Conservation (phyloP, 306 rosid species). For the Ormosia semicastrata region DNA sequence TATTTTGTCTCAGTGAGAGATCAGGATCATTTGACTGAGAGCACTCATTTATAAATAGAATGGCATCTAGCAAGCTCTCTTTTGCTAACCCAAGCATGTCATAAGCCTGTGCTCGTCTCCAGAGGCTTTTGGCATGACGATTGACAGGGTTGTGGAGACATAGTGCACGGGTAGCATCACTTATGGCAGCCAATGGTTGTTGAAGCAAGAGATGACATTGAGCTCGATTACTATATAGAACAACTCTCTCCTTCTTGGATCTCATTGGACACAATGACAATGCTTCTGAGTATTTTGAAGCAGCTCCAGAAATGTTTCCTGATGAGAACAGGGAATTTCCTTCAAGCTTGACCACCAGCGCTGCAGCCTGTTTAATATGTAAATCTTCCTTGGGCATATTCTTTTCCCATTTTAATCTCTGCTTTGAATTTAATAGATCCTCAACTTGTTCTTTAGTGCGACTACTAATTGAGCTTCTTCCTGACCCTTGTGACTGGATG, state of each 20-base stretch:
- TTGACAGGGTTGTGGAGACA: slow-evolving; percentile 94
- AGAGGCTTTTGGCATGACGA: slow-evolving; percentile 97
- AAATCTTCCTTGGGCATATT: slow-evolving; percentile 96
- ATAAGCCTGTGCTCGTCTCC: slow-evolving; percentile 99
- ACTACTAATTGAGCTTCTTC: slow-evolving; percentile 56
- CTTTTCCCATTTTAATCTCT: slow-evolving; percentile 93
- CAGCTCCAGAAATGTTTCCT: slow-evolving; percentile 94
- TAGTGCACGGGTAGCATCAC: slow-evolving; percentile 96
- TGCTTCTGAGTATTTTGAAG: slow-evolving; percentile 93
- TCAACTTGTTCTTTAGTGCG: slow-evolving; percentile 81
- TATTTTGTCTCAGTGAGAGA: slow-evolving; percentile 81
- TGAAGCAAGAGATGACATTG: slow-evolving; percentile 93
- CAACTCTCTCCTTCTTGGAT: slow-evolving; percentile 96
- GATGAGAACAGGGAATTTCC: slow-evolving; percentile 97
- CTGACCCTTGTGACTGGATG: slow-evolving; percentile 74
- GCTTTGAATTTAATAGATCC: slow-evolving; percentile 72
- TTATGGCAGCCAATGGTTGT: slow-evolving; percentile 91
- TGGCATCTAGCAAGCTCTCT: slow-evolving; percentile 95
- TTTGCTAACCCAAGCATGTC: slow-evolving; percentile 96
- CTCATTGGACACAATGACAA: slow-evolving; percentile 93
- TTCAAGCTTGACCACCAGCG: slow-evolving; percentile 95
- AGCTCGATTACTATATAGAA: slow-evolving; percentile 92
- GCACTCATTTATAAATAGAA: slow-evolving; percentile 93
- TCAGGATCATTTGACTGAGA: slow-evolving; percentile 97
- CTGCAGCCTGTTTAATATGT: slow-evolving; percentile 98